Evolutionary conservation across 345 rosid genomes (phyloP).

Genomic region (Aegle marmelos): DNA sequence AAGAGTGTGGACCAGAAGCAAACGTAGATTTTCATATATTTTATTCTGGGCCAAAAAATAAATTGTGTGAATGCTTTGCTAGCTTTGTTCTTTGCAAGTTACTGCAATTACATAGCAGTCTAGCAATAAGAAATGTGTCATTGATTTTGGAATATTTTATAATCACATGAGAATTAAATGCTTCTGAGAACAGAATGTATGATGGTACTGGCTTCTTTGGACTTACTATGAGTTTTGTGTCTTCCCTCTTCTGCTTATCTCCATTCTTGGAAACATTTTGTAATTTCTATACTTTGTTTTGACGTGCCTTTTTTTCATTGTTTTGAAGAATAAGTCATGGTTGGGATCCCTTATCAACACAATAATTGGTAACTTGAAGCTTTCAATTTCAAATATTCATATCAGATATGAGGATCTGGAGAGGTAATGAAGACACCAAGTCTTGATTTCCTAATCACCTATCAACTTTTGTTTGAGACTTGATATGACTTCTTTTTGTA

Average conservation of each 20-base stretch:
- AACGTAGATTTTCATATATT: no score
- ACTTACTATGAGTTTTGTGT: neutral
- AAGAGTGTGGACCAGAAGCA: neutral
- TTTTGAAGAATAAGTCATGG: constrained; percentile 91
- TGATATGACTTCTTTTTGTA: constrained; percentile 27
- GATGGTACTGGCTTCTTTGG: neutral
- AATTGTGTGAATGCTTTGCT: neutral
- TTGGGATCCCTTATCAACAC: constrained; percentile 93
- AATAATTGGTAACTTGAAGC: constrained; percentile 91
- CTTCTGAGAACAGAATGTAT: neutral
- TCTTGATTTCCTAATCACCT: constrained; percentile 1
- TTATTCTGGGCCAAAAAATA: neutral
- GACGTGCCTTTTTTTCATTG: constrained; percentile 25
- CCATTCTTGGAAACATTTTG: neutral
- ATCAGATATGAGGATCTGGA: constrained; percentile 96
- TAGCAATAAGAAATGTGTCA: neutral
- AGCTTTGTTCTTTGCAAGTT: neutral
- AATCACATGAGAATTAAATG: neutral
- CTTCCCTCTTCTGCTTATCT: constrained; percentile 1
- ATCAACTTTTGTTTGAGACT: constrained; percentile 4
- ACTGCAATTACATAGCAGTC: neutral
- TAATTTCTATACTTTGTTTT: neutral
- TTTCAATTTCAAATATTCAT: constrained; percentile 95
- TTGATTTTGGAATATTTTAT: constrained; percentile 1
- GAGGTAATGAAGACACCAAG: constrained; percentile 46